Base-by-base conservation (phyloP, 2,329 filamentous ascomycete species). In the Paecilomyces formosus region DNA sequence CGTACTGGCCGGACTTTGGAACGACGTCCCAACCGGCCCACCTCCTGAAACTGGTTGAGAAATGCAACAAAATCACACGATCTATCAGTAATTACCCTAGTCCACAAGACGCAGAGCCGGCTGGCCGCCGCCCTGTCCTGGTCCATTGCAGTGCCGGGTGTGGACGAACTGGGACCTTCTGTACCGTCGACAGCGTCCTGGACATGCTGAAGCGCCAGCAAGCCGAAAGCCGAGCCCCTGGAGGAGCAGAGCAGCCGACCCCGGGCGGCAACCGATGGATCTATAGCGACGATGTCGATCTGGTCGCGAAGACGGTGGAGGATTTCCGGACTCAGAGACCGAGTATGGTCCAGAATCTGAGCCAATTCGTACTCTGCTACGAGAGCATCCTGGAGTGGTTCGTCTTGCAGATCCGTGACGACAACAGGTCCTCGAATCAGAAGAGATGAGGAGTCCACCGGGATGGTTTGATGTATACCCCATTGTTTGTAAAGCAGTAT, bases 71-170 rank as follows among this genome's bases (percentile, higher is more conserved):
- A 33, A 91, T 86, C 72, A 60, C 83, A 76, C 18, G 72, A 78
- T 64, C 67, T 22, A 69, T 66, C 22, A 69, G 66, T 62, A 61
- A 65, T 28, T 54, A 59, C 6, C 61, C 66, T 24, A 61, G 60
- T n/a, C 64, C 69, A 4, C 69, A 76, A 9, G 85, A 88, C 53
- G 86, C 88, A 0, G 85, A 87, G 63, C 70, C 70, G 2, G 60
- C 63, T 30, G 67, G 68, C 15, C 77, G 81, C 24, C 82, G 90
- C 30, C 93, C 93, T 7, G 85, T 97, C 65, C 74, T 99, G 22
- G 93, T 99, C 0, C 94, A 99, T 72, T 99, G 94, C 76, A 96
- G 91, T 57, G 94, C 94, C 3, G 94, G 94, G 0, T 99, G 94
- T 74, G 94, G 94, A 0, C 88, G 94, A 13, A 99, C 94, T 0